A percentile compares a stretch with the other conserved stretches of the same genome.
Evolutionary conservation across 768 basidiomycete species (phyloP).

Genomic region (Suillus occidentalis): DNA sequence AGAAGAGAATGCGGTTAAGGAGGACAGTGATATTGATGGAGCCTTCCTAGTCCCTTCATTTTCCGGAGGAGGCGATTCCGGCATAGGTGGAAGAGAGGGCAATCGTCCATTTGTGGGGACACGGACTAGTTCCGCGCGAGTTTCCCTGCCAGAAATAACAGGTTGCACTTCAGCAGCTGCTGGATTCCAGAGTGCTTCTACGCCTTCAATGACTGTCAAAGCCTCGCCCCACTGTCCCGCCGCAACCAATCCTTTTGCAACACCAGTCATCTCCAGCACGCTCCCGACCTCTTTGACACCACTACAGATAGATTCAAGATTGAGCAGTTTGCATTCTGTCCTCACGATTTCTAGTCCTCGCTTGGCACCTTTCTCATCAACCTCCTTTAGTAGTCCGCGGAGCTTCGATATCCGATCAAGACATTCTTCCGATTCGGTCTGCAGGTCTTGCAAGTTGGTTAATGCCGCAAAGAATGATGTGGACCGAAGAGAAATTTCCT

Average conservation of each 20-base stretch:
- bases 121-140: constrained; percentile 12
- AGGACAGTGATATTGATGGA: constrained; percentile 58
- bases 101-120: constrained; percentile 18
- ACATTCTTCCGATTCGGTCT: constrained; percentile 84
- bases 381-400: constrained; percentile 67
- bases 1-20: constrained; percentile 68
- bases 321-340: constrained; percentile 58
- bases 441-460: constrained; percentile 89
- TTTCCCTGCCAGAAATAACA: constrained; percentile 6
- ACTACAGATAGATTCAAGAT: constrained; percentile 58
- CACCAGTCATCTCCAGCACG: constrained; percentile 74
- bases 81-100: constrained; percentile 37
- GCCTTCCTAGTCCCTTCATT: constrained; percentile 28
- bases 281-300: constrained; percentile 64
- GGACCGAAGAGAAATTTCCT: constrained; percentile 88
- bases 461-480: constrained; percentile 96
- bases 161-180: constrained; percentile 10
- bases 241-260: constrained; percentile 71
- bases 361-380: constrained; percentile 75
- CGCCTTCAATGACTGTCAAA: constrained; percentile 67
- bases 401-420: constrained; percentile 73
- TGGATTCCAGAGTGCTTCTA: constrained; percentile 58
- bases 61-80: constrained; percentile 27
- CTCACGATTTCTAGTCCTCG: constrained; percentile 77
- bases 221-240: constrained; percentile 90